Percentiles rank a stretch among this genome's conserved stretches.
Conservation (phyloP, 2,329 filamentous ascomycete species). For the Aspergillus calidoustus region DNA sequence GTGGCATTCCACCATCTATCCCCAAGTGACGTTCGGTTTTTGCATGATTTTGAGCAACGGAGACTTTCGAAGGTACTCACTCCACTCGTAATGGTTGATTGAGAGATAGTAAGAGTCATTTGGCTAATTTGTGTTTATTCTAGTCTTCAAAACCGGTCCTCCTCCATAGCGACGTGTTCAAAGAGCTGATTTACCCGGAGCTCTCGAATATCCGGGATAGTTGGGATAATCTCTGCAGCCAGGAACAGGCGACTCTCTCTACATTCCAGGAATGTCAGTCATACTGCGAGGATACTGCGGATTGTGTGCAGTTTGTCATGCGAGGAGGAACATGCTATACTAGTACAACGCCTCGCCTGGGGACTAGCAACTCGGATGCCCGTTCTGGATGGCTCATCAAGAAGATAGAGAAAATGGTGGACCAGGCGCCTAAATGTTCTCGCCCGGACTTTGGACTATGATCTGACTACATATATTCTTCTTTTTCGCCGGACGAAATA, state of each 20-base stretch:
- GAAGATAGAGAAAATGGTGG: slow-evolving; percentile 35
- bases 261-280: slow-evolving; percentile 38
- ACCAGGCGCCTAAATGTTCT: slow-evolving; percentile 33
- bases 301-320: slow-evolving; percentile 40
- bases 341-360: slow-evolving; percentile 36
- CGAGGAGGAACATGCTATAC: slow-evolving; percentile 37
- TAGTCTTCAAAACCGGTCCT: slow-evolving; percentile 28
- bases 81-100: background rate
- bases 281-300: slow-evolving; percentile 30
- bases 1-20: slow-evolving; percentile 56
- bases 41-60: slow-evolving; percentile 53
- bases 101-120: background rate
- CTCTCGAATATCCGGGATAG: slow-evolving; percentile 33
- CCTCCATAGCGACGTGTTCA: slow-evolving; percentile 44
- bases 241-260: slow-evolving; percentile 33
- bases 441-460: slow-evolving; percentile 33
- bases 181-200: slow-evolving; percentile 41
- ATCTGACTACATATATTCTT: slow-evolving; percentile 11
- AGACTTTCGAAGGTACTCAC: slow-evolving; percentile 33
- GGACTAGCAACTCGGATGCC: slow-evolving; percentile 27
- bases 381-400: slow-evolving; percentile 40
- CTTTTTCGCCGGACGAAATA: slow-evolving; percentile 18
- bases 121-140: background rate
- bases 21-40: slow-evolving; percentile 45
- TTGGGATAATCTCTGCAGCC: slow-evolving; percentile 43